phyloP scores from a whole-genome alignment of 2,329 filamentous ascomycete genomes.

The Fusarium verticillioides region DNA sequence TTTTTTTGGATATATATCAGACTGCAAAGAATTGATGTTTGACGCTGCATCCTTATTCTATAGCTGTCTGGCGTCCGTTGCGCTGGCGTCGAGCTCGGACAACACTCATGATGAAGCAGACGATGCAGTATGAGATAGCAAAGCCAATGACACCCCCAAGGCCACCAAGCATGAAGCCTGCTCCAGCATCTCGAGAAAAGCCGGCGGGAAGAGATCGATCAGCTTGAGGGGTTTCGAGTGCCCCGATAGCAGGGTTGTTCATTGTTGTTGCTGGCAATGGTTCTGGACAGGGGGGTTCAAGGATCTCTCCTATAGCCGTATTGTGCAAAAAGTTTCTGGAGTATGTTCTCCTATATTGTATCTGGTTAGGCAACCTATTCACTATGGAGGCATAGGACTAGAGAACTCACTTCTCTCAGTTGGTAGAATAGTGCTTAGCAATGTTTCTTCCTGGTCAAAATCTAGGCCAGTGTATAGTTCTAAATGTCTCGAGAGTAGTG shows the following conservation, averaged over 20 bases:
- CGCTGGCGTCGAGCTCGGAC: neutral
- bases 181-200: constrained; percentile 19
- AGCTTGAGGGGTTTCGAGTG: neutral
- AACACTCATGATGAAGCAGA: constrained; percentile 7
- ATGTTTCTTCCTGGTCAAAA: neutral
- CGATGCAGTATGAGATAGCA: constrained; percentile 13
- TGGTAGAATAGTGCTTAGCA: neutral
- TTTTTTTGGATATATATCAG: too few species aligned
- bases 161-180: constrained; percentile 22
- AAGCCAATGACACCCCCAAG: constrained; percentile 24
- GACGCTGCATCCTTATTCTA: neutral
- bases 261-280: neutral
- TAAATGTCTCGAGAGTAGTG: neutral
- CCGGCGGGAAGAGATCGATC: neutral
- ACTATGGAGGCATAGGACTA: neutral
- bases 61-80: neutral
- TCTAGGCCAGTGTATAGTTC: neutral
- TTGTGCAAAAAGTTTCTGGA: neutral
- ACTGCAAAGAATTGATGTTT: neutral
- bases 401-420: neutral
- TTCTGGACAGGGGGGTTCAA: neutral
- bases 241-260: neutral
- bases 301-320: too few species aligned
- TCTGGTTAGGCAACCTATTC: neutral
- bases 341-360: neutral